Percentiles rank a stretch among this genome's conserved stretches.
phyloP scores from a whole-genome alignment of 1,284 basidiomycete species.

The Malassezia slooffiae region DNA sequence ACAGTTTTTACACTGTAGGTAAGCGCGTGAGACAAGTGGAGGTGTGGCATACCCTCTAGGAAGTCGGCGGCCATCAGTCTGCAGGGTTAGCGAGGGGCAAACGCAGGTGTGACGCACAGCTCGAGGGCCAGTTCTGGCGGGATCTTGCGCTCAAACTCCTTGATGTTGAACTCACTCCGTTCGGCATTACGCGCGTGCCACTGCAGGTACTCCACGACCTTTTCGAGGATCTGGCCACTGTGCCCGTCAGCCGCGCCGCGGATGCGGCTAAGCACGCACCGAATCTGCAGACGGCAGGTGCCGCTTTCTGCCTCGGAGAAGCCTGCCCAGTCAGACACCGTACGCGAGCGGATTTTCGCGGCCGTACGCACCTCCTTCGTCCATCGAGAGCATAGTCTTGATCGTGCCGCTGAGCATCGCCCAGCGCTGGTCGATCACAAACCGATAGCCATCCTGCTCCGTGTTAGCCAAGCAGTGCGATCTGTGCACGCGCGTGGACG shows the following conservation, averaged over 20 bases:
- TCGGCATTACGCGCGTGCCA: conserved; percentile 63
- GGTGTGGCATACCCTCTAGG: conserved; percentile 21
- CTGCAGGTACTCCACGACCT: conserved; percentile 66
- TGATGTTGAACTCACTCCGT: conserved; percentile 59
- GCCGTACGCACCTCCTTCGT: conserved; percentile 19
- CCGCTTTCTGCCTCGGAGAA: conserved; percentile 49
- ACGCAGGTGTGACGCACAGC: conserved; percentile 63
- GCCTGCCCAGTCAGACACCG: conserved; percentile 24
- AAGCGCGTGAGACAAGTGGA: too few species aligned
- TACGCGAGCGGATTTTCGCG: too few species aligned
- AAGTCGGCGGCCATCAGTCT: conserved; percentile 42
- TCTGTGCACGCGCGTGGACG: conserved; percentile 4
- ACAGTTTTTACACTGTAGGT: too few species aligned
- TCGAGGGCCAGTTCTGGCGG: conserved; percentile 70
- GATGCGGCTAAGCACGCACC: conserved; percentile 45
- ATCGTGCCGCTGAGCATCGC: conserved; percentile 27
- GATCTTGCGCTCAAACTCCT: conserved; percentile 66
- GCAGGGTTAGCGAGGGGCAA: not conserved
- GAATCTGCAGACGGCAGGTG: conserved; percentile 47
- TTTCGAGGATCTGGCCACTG: conserved; percentile 66
- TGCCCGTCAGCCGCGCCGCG: conserved; percentile 14
- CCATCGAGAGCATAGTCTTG: conserved; percentile 29
- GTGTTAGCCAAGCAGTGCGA: too few species aligned
- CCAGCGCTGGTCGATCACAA: conserved; percentile 25
- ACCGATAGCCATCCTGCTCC: conserved; percentile 37